These are phyloP conservation scores for Bolboschoenus planiculmis DNA, from an alignment of 176 grass and related monocot genomes.

Conservation along the genomic window DNA sequence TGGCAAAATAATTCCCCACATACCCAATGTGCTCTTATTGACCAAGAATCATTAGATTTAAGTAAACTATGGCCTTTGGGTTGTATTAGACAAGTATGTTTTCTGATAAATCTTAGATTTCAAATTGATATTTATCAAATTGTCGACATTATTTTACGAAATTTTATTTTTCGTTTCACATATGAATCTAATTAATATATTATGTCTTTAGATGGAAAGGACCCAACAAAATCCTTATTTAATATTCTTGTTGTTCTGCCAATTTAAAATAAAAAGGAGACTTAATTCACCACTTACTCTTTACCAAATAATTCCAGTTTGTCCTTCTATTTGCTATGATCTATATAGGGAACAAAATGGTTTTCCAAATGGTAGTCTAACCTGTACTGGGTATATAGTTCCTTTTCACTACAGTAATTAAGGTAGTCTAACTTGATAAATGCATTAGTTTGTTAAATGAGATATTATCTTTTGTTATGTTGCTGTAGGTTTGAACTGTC, in stretches of 20 bases:
- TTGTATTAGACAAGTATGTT: neutral
- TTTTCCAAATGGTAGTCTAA: neutral
- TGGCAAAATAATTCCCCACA: neutral
- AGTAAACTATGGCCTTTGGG: neutral
- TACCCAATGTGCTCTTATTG: neutral
- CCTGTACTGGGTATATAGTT: neutral
- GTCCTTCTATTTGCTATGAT: neutral
- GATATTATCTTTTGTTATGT: neutral
- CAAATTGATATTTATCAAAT: neutral
- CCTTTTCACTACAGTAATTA: neutral
- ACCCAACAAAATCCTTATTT: neutral
- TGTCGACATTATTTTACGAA: neutral
- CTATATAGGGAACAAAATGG: neutral
- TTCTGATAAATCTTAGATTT: neutral
- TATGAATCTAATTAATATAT: neutral
- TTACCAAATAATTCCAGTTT: neutral
- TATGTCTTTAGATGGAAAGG: neutral
- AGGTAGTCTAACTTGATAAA: neutral
- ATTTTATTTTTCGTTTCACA: neutral
- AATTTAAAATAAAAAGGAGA: neutral
- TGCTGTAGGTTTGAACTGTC: neutral
- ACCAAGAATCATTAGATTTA: neutral
- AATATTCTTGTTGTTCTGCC: neutral
- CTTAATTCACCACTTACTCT: neutral
- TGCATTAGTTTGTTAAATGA: neutral